Evolutionary conservation across 306 rosid genomes (phyloP), one percentile per base, ranked within the genome.

Genomic region (Fragaria nilgerrensis): DNA sequence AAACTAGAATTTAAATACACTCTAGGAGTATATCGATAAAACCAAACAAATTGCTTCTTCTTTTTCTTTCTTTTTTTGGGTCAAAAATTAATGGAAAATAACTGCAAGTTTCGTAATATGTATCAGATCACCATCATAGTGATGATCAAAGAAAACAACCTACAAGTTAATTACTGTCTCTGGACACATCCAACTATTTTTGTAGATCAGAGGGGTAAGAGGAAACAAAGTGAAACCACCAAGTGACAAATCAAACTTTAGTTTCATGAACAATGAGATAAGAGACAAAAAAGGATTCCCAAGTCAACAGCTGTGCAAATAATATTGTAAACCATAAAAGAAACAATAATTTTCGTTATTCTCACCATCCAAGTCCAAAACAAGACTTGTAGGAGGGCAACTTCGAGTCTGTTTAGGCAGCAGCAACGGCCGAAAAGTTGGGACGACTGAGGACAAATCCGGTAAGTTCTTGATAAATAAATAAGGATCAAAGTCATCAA

Each of bases 321-420:
- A 27, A 56, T 15, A 67, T n/a, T 23, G 75, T 53, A 62, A 62
- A 32, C 69, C 43, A 64, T 15, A 43, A 74, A 44, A 41, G 45
- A 63, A 22, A 59, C 58, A 2, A 25, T 20, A 25, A 2, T 23
- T 10, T 53, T 64, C 37, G 70, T 41, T 53, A 78, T 80, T 67
- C 90, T 88, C 88, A 96, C 99, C 99, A 74, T 96, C 99, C 86
- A 96, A 91, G 84, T 96, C 99, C 84, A 96, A 87, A 80, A 92
- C 98, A 72, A 96, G 99, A 74, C 93, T 88, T 39, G 90, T 96
- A 45, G 97, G 87, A 58, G 99, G 98, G 72, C 99, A 96, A 82
- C 99, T 93, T 87, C 99, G 92, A 37, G 99, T 96, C 85, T 96
- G 97, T 84, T 89, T 96, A 59, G 99, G 99, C 72, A 96, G 89